These are phyloP conservation scores for Cicer cuneatum DNA, from an alignment of 306 rosid genomes.

Conservation along the genomic window DNA sequence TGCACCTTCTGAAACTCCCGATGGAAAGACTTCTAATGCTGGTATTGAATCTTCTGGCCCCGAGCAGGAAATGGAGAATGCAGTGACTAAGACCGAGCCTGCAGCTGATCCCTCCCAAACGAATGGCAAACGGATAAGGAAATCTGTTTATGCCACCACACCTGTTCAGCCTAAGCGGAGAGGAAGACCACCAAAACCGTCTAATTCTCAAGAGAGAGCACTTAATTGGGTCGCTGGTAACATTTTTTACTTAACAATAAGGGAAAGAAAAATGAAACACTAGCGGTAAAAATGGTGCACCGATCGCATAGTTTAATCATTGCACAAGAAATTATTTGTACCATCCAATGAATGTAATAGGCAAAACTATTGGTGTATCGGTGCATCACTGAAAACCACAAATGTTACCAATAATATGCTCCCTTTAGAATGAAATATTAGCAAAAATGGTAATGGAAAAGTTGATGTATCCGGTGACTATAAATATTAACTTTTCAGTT, in stretches of 20 bases:
- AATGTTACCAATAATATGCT: neutral
- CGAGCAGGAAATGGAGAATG: slow-evolving; percentile 3
- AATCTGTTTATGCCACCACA: slow-evolving; percentile 31
- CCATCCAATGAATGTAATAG: slow-evolving; percentile 1
- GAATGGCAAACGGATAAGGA: slow-evolving; percentile 31
- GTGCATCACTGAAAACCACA: slow-evolving; percentile 8
- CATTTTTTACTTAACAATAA: slow-evolving; percentile 9
- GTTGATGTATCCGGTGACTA: too few relatives aligned
- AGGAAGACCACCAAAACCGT: slow-evolving; percentile 42
- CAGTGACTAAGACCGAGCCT: neutral
- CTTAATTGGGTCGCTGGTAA: slow-evolving; percentile 49
- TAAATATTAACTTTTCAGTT: too few relatives aligned
- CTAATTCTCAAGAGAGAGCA: neutral
- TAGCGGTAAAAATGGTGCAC: slow-evolving; percentile 3
- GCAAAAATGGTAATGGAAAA: too few relatives aligned
- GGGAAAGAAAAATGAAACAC: slow-evolving; percentile 17
- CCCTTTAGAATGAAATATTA: too few relatives aligned
- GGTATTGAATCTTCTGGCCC: slow-evolving; percentile 39
- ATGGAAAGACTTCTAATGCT: slow-evolving; percentile 31
- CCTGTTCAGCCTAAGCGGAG: slow-evolving; percentile 40
- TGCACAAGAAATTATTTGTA: neutral
- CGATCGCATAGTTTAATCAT: slow-evolving; percentile 6
- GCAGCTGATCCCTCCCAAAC: slow-evolving; percentile 1
- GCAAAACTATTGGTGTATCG: neutral
- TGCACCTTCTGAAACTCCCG: slow-evolving; percentile 33